A percentile compares a stretch with the other conserved stretches of the same genome.
phyloP scores from a whole-genome alignment of 2,329 filamentous ascomycete species.

The Fusarium praegraminearum region DNA sequence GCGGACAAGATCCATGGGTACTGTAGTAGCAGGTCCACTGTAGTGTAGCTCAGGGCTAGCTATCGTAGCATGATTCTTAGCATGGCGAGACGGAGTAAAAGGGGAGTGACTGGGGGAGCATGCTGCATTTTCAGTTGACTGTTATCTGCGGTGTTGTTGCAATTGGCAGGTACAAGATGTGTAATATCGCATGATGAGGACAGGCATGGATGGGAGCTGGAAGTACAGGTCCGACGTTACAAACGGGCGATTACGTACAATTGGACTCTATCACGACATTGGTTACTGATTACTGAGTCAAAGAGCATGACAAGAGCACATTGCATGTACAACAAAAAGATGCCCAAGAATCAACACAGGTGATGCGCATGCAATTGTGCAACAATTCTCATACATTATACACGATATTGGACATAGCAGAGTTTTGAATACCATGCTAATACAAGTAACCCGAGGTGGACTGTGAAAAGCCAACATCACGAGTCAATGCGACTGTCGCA shows the following conservation, averaged over 20 bases:
- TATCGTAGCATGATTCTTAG: slow-evolving; percentile 38
- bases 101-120: slow-evolving; percentile 39
- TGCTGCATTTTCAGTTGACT: slow-evolving; percentile 11
- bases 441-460: slow-evolving; percentile 24
- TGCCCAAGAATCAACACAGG: slow-evolving; percentile 9
- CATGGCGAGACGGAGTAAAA: slow-evolving; percentile 37
- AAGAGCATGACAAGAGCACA: slow-evolving; percentile 31
- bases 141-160: slow-evolving; percentile 27
- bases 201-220: slow-evolving; percentile 10
- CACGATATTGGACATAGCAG: slow-evolving; percentile 20
- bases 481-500: slow-evolving; percentile 30
- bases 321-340: slow-evolving; percentile 1
- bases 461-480: slow-evolving; percentile 1
- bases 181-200: slow-evolving; percentile 40
- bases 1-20: slow-evolving; percentile 32
- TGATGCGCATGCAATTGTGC: slow-evolving; percentile 34
- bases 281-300: slow-evolving; percentile 31
- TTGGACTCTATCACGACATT: slow-evolving; percentile 26
- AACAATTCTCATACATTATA: neutral
- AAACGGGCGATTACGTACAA: slow-evolving; percentile 45
- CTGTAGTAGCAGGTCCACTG: slow-evolving; percentile 31
- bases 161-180: slow-evolving; percentile 22
- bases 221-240: slow-evolving; percentile 30
- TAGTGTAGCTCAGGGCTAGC: slow-evolving; percentile 32
- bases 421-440: slow-evolving; percentile 27